Conservation (phyloP, 805 yeast genomes). For the Candida stauntonica region DNA sequence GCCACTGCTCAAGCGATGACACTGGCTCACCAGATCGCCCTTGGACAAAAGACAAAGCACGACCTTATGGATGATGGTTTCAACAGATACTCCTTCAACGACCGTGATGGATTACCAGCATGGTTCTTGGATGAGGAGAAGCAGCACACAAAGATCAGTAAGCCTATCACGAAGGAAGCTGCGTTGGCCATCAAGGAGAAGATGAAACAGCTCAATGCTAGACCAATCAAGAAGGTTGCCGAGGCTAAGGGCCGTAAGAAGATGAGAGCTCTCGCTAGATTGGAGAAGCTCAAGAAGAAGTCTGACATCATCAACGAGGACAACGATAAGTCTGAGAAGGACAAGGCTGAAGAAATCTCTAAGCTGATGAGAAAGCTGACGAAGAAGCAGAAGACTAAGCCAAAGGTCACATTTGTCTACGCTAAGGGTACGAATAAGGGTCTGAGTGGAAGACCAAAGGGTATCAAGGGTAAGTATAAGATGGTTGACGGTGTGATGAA, state of each 20-base stretch:
- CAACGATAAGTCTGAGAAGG: constrained; percentile 80
- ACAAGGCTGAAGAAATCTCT: constrained; percentile 90
- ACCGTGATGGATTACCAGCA: constrained; percentile 85
- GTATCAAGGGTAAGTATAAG: constrained; percentile 95
- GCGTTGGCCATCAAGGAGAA: constrained; percentile 73
- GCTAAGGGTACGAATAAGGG: constrained; percentile 86
- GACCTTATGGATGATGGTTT: constrained; percentile 91
- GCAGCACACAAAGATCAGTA: constrained; percentile 75
- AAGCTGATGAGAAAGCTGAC: constrained; percentile 77
- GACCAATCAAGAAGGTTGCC: constrained; percentile 97
- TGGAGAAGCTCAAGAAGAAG: constrained; percentile 89
- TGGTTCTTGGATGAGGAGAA: constrained; percentile 96
- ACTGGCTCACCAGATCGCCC: constrained; percentile 89
- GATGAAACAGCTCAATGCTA: constrained; percentile 79
- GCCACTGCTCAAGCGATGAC: constrained; percentile 98
- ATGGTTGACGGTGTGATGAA: constrained; percentile 99
- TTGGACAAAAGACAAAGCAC: constrained; percentile 80
- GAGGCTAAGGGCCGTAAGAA: constrained; percentile 97
- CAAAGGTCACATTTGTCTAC: constrained; percentile 82
- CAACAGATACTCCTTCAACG: constrained; percentile 89
- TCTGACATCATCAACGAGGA: constrained; percentile 89
- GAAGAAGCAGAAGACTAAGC: constrained; percentile 66
- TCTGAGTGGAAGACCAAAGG: constrained; percentile 91
- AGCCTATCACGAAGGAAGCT: constrained; percentile 95
- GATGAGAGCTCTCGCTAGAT: constrained; percentile 81